Evolutionary conservation across 768 basidiomycete genomes (phyloP).

Genomic region (Cyclocybe aegerita): DNA sequence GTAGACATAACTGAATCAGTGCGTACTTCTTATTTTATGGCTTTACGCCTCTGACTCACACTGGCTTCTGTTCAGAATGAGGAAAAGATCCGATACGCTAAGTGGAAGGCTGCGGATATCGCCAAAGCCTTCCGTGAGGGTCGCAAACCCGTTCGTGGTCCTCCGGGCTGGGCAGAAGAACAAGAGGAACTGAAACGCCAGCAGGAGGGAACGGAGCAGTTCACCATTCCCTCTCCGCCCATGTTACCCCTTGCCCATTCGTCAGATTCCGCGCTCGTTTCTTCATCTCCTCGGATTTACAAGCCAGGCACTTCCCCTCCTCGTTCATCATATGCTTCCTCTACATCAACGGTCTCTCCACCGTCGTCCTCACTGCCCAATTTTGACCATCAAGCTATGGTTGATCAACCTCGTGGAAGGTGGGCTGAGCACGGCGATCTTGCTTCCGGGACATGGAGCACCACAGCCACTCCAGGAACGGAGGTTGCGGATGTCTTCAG

Average conservation of each 20-base stretch:
- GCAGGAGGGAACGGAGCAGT: conserved; percentile 20
- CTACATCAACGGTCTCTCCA: conserved; percentile 14
- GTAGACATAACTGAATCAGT: conserved; percentile 58
- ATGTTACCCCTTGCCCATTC: conserved; percentile 5
- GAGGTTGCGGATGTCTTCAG: conserved; percentile 29
- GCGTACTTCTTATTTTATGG: conserved; percentile 18
- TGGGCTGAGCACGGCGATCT: conserved; percentile 22
- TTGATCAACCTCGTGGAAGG: conserved; percentile 1
- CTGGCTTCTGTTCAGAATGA: conserved; percentile 50
- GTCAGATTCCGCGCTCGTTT: conserved; percentile 13
- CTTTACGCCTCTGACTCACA: neutral
- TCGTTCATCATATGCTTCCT: conserved; percentile 21
- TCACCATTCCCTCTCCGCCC: conserved; percentile 12
- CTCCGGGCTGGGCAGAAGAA: conserved; percentile 49
- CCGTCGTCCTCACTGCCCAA: conserved; percentile 16
- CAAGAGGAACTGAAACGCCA: conserved; percentile 23
- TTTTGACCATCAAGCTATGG: neutral
- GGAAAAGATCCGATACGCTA: conserved; percentile 89
- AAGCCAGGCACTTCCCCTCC: conserved; percentile 13
- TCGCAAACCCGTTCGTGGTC: conserved; percentile 76
- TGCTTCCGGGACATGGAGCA: conserved; percentile 71
- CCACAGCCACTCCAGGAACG: conserved; percentile 71
- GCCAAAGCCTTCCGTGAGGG: conserved; percentile 96
- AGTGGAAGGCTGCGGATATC: conserved; percentile 98
- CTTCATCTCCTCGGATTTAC: conserved; percentile 18